Conservation (phyloP, 2,329 filamentous ascomycete species). For the Huntiella savannae region DNA sequence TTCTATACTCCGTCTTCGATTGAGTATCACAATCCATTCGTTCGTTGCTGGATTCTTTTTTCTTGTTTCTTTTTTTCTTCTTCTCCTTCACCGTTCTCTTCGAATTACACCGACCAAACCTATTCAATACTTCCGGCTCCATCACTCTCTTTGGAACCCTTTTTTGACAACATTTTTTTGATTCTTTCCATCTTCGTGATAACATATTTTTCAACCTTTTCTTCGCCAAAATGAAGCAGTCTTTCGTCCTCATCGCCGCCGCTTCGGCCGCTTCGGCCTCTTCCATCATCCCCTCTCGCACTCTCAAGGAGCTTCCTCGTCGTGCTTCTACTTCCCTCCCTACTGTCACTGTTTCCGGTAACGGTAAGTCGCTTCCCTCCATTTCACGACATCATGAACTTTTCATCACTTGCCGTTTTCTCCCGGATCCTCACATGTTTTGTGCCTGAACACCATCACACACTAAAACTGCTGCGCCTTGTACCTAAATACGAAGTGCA, state of each 20-base stretch:
- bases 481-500: neutral
- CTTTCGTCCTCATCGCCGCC: constrained; percentile 22
- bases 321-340: constrained; percentile 31
- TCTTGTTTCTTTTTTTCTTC: constrained; percentile 13
- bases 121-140: neutral
- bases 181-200: constrained; percentile 11
- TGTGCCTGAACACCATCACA: neutral
- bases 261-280: constrained; percentile 27
- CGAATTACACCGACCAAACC: neutral
- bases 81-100: constrained; percentile 1
- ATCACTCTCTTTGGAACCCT: constrained; percentile 9
- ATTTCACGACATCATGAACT: neutral
- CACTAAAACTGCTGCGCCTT: too few relatives aligned
- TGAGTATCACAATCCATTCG: constrained; percentile 16
- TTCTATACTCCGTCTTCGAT: constrained; percentile 5
- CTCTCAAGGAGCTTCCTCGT: constrained; percentile 26
- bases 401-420: neutral
- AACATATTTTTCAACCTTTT: neutral
- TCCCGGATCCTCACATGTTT: too few relatives aligned
- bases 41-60: constrained; percentile 20
- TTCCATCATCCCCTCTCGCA: constrained; percentile 30
- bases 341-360: constrained; percentile 34
- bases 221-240: constrained; percentile 12
- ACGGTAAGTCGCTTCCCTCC: constrained; percentile 24
- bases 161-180: constrained; percentile 8